Evolutionary conservation across 2,329 filamentous ascomycete genomes (phyloP).

Genomic region (Penicillium sp.): DNA sequence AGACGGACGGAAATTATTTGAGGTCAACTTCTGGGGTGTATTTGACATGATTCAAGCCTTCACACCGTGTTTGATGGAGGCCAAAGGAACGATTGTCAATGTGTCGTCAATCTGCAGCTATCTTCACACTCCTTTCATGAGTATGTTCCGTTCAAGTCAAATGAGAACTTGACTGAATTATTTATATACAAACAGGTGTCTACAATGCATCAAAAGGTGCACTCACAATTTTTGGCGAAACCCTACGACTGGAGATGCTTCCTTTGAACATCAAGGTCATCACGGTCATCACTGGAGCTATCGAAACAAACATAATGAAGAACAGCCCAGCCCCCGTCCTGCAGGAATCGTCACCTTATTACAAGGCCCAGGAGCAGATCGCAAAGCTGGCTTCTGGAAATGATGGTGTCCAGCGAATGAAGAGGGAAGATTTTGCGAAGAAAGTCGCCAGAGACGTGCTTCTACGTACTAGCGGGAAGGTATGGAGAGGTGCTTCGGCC

Average conservation of each 20-base stretch:
- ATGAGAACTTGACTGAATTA: background rate
- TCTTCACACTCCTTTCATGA: slow-evolving; percentile 14
- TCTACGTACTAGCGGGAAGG: background rate
- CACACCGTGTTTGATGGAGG: slow-evolving; percentile 22
- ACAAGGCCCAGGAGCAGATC: background rate
- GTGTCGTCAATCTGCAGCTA: slow-evolving; percentile 8
- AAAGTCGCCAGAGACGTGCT: background rate
- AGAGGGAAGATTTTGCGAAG: background rate
- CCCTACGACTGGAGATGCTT: slow-evolving; percentile 33
- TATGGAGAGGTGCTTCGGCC: background rate
- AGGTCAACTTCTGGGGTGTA: slow-evolving; percentile 35
- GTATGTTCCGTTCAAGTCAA: slow-evolving; percentile 14
- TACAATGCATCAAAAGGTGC: slow-evolving; percentile 38
- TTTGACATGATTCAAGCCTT: slow-evolving; percentile 31
- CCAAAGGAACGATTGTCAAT: slow-evolving; percentile 31
- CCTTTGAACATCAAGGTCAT: slow-evolving; percentile 33
- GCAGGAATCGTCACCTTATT: background rate
- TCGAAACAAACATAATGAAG: slow-evolving; percentile 14
- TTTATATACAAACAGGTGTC: slow-evolving; percentile 8
- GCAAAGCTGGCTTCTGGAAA: background rate
- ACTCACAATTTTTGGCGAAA: slow-evolving; percentile 26
- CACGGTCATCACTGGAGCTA: slow-evolving; percentile 27
- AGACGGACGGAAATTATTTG: slow-evolving; percentile 5
- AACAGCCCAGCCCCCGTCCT: background rate
- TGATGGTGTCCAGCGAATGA: background rate